A percentile compares a stretch with the other conserved stretches of the same genome.
Evolutionary conservation across 202 grass and related monocot species (phyloP).

Genomic region (Eragrostis tef): DNA sequence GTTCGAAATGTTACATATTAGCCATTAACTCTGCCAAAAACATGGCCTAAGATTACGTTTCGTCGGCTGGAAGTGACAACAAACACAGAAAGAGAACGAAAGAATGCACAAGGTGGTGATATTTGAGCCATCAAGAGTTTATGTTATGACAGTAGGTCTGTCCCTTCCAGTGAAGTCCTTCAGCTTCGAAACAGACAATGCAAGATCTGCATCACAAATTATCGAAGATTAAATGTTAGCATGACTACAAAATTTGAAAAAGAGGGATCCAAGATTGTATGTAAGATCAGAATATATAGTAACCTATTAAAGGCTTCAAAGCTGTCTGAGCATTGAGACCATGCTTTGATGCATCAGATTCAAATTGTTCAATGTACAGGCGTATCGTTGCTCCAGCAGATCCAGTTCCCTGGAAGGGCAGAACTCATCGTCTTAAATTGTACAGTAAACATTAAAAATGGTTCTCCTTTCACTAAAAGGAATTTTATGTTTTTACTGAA

Average conservation of each 20-base stretch:
- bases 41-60: conserved; percentile 15
- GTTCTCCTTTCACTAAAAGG: not conserved
- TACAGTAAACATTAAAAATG: conserved; percentile 19
- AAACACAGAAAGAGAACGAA: conserved; percentile 30
- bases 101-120: conserved; percentile 34
- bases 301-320: conserved; percentile 80
- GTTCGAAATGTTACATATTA: conserved; percentile 22
- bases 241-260: not conserved
- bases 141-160: conserved; percentile 85
- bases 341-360: conserved; percentile 74
- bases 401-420: conserved; percentile 75
- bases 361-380: conserved; percentile 83
- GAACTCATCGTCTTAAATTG: not conserved
- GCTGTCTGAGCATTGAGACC: conserved; percentile 69
- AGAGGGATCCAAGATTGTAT: conserved; percentile 7
- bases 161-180: conserved; percentile 87
- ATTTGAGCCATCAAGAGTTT: not conserved
- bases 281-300: conserved; percentile 8
- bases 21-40: conserved; percentile 33
- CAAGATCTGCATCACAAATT: conserved; percentile 63
- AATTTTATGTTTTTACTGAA: conserved; percentile 55
- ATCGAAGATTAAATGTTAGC: conserved; percentile 15
- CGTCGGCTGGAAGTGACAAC: not conserved
- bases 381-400: conserved; percentile 86
- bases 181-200: conserved; percentile 81